Conservation (phyloP, 441 rosid species). For the Populus hybrid region DNA sequence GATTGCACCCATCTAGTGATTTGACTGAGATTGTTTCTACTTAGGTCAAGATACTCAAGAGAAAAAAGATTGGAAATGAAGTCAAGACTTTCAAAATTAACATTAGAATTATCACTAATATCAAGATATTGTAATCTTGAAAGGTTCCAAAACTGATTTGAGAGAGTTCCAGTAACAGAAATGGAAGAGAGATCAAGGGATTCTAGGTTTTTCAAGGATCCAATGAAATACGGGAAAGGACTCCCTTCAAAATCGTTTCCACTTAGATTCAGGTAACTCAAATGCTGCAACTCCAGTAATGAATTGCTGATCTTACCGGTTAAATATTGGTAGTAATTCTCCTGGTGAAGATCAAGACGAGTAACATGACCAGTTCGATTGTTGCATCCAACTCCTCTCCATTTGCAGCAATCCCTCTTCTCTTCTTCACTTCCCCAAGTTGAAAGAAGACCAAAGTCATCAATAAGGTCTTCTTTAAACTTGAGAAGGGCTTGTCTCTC, state of each 20-base stretch:
- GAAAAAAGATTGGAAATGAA: too few relatives aligned
- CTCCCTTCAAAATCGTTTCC: slow-evolving; percentile 3
- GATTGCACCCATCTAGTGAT: slow-evolving; percentile 1
- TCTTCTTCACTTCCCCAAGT: too few relatives aligned
- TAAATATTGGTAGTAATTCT: too few relatives aligned
- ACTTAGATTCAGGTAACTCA: slow-evolving; percentile 16
- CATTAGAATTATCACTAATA: background rate
- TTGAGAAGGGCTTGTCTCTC: too few relatives aligned
- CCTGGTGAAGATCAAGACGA: too few relatives aligned
- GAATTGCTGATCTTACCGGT: background rate
- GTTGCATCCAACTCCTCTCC: too few relatives aligned
- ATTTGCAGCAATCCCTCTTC: too few relatives aligned
- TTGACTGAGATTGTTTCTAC: background rate
- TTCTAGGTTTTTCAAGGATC: slow-evolving; percentile 1
- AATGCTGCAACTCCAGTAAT: slow-evolving; percentile 9
- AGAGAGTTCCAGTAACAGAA: slow-evolving; percentile 11
- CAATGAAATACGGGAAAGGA: slow-evolving; percentile 8
- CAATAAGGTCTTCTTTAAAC: slow-evolving; percentile 1
- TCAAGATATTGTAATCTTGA: slow-evolving; percentile 4
- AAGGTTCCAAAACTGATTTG: slow-evolving; percentile 16
- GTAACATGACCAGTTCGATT: too few relatives aligned
- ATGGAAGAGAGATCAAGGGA: slow-evolving; percentile 6
- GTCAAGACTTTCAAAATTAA: background rate
- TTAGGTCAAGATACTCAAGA: background rate
- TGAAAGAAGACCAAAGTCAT: background rate